Conservation (phyloP, 2,329 filamentous ascomycete genomes). For the Calonectria montana region DNA sequence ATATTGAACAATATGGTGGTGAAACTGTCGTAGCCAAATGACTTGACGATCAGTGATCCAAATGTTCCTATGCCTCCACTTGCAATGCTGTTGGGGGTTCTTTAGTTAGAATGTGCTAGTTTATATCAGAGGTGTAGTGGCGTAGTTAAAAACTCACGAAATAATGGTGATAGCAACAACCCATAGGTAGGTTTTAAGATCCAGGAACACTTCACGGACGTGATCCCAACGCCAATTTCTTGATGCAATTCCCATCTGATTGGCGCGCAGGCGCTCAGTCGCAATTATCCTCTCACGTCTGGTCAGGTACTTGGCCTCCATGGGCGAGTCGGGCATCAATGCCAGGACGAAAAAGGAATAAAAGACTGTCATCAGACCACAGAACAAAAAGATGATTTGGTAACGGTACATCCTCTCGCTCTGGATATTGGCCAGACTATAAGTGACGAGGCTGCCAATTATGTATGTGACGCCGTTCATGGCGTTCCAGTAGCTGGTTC, state of each 20-base stretch:
- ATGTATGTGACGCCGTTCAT: slow-evolving; percentile 9
- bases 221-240: slow-evolving; percentile 56
- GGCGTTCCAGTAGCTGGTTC: slow-evolving; percentile 1
- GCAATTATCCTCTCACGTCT: slow-evolving; percentile 68
- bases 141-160: slow-evolving; percentile 54
- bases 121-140: rapidly evolving
- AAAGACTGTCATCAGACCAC: slow-evolving; percentile 52
- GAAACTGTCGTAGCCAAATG: slow-evolving; percentile 67
- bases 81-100: slow-evolving; percentile 49
- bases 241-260: slow-evolving; percentile 57
- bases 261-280: slow-evolving; percentile 65
- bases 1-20: slow-evolving; percentile 70
- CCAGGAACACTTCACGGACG: slow-evolving; percentile 50
- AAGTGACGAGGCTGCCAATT: slow-evolving; percentile 7
- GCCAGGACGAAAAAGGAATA: slow-evolving; percentile 37
- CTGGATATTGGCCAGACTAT: background rate
- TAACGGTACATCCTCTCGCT: background rate
- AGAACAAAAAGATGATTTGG: slow-evolving; percentile 41
- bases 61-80: slow-evolving; percentile 70
- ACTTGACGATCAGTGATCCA: slow-evolving; percentile 67
- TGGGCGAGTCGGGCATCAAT: slow-evolving; percentile 73
- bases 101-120: background rate
- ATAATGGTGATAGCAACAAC: slow-evolving; percentile 62
- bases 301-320: slow-evolving; percentile 67
- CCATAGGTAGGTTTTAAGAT: slow-evolving; percentile 58